Base-by-base conservation (phyloP, 805 yeast species). In the Nakazawaea wickerhamii region DNA sequence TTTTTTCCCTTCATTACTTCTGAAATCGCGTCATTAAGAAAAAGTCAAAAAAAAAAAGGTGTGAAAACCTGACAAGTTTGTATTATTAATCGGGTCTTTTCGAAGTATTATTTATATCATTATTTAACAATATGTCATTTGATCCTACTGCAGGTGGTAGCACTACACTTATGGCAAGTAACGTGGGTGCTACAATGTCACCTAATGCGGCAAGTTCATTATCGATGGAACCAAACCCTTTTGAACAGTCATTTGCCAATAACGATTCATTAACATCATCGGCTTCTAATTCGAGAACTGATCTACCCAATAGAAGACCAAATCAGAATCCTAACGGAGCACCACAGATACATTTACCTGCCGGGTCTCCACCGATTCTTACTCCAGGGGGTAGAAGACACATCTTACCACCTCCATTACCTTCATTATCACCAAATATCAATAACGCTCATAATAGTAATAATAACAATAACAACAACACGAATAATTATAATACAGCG, bases 221-320 rank as follows among this genome's bases (percentile, higher is more conserved):
- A 18, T 38, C 43, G 11, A 17, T 89, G 45, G 99, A 93, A 60
- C 96, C 93, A 8, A 91, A 91, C 55, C 97, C 97, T 4, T 91
- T 91, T 58, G 99, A 91, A 61, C 85, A 84, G 60, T 85, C 95
- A 39, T 91, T 91, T 65, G 96, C 93, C 2, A 79, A 77, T 3
- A 41, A 41, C 15, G 44, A 41, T 5, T 32, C 42, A 47, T 73
- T 70, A 19, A 43, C 45, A 25, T 41, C 52, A 20, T 40, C 52
- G 11, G 33, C 26, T 23, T 36, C 43, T 33, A 36, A 43, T 19
- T 39, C 50, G 10, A 37, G 34, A 26, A 39, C 50, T 33, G 34
- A 32, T 39, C 30, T 36, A 13, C 42, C 40, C 14, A 39, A 25
- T 13, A 38, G 21, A 43, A 27, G 11, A 17, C 36, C 21, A 35